Percentiles rank a stretch among this genome's conserved stretches.
These are phyloP conservation scores for Lavandula angustifolia DNA, from an alignment of 257 asterid species.

Conservation along the genomic window DNA sequence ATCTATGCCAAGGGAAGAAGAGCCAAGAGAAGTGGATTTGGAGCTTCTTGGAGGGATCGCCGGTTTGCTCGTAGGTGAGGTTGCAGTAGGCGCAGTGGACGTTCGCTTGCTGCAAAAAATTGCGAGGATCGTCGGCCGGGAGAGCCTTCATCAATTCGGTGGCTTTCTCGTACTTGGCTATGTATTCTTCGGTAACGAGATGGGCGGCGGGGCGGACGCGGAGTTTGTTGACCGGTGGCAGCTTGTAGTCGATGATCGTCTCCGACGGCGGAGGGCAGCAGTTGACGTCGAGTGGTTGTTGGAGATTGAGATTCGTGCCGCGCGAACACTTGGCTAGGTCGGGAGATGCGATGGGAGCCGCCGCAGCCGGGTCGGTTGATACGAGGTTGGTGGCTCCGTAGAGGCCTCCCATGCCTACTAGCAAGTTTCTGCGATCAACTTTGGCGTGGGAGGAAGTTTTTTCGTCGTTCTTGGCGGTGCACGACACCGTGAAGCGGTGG, in stretches of 20 bases:
- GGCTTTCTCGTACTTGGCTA: slow-evolving; percentile 42
- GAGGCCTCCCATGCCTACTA: slow-evolving; percentile 38
- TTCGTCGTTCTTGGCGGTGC: neutral
- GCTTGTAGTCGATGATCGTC: slow-evolving; percentile 30
- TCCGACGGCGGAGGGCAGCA: slow-evolving; percentile 42
- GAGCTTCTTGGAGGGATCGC: slow-evolving; percentile 31
- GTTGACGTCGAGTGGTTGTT: slow-evolving; percentile 38
- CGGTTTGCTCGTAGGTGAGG: slow-evolving; percentile 41
- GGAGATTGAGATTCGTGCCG: slow-evolving; percentile 41
- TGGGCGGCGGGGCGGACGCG: slow-evolving; percentile 45
- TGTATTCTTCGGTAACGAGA: slow-evolving; percentile 38
- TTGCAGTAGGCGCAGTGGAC: slow-evolving; percentile 57
- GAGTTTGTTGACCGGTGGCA: slow-evolving; percentile 33
- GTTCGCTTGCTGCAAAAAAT: slow-evolving; percentile 50
- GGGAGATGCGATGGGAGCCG: slow-evolving; percentile 40
- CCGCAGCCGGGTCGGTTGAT: slow-evolving; percentile 20
- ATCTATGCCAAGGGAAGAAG: slow-evolving; percentile 49
- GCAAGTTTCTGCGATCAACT: slow-evolving; percentile 42
- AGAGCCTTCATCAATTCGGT: slow-evolving; percentile 42
- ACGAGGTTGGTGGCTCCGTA: slow-evolving; percentile 30
- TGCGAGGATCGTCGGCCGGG: slow-evolving; percentile 43
- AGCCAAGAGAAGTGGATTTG: slow-evolving; percentile 52
- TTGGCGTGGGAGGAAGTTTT: too few species aligned
- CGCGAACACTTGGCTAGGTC: slow-evolving; percentile 42
- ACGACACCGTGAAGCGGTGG: slow-evolving; percentile 1